phyloP scores from a whole-genome alignment of 1,284 basidiomycete genomes.

The Neotropicomus parvogracilis region DNA sequence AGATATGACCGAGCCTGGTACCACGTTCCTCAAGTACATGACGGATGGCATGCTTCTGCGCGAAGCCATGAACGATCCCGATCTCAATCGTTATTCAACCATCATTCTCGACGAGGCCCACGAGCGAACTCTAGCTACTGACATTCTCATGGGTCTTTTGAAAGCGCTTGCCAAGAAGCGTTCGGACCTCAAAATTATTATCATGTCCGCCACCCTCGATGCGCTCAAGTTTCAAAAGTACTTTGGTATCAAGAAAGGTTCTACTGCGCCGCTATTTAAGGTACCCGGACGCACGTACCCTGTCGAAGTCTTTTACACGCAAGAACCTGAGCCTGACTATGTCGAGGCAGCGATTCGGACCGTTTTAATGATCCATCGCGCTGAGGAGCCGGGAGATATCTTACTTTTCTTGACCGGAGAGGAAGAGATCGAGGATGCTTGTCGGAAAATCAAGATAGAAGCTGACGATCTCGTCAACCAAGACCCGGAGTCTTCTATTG shows the following conservation, averaged over 20 bases:
- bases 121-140: conserved; percentile 96
- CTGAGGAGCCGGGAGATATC: conserved; percentile 92
- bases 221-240: conserved; percentile 97
- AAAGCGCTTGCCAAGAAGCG: conserved; percentile 77
- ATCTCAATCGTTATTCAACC: conserved; percentile 87
- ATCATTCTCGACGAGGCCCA: conserved; percentile 99
- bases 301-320: conserved; percentile 95
- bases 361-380: conserved; percentile 96
- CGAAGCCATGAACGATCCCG: conserved; percentile 96
- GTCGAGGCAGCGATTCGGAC: conserved; percentile 97
- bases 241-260: conserved; percentile 64
- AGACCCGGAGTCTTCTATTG: conserved; percentile 73
- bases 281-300: conserved; percentile 96
- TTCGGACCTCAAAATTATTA: conserved; percentile 90
- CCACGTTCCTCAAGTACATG: conserved; percentile 97
- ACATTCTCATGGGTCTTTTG: conserved; percentile 95
- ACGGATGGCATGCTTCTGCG: conserved; percentile 98
- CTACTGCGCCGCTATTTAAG: conserved; percentile 83
- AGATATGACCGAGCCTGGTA: conserved; percentile 90
- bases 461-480: conserved; percentile 75
- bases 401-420: conserved; percentile 96
- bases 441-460: conserved; percentile 91
- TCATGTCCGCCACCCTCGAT: conserved; percentile 99
- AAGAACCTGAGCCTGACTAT: conserved; percentile 95
- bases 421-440: conserved; percentile 98